Conservation (phyloP, 805 yeast species). For the Candida montana region DNA sequence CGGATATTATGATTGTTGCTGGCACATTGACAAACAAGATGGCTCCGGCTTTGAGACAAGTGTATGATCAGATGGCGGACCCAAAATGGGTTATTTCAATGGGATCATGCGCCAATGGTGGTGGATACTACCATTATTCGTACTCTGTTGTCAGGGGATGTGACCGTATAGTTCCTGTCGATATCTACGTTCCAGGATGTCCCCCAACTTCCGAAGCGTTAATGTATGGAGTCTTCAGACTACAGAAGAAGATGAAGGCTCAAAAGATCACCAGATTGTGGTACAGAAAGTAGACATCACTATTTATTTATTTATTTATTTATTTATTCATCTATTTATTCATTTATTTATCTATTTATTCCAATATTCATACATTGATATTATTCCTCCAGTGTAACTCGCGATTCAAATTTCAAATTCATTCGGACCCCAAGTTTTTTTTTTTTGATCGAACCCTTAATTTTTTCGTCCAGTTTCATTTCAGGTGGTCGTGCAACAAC, state of each 20-base stretch:
- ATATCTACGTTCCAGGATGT: slow-evolving; percentile 88
- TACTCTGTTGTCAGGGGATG: slow-evolving; percentile 88
- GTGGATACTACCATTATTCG: slow-evolving; percentile 88
- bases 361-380: not conserved
- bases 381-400: too few species aligned
- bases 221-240: slow-evolving; percentile 84
- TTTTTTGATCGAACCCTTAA: too few species aligned
- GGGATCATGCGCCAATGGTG: slow-evolving; percentile 95
- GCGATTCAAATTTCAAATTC: too few species aligned
- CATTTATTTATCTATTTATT: not conserved
- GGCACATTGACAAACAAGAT: slow-evolving; percentile 88
- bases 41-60: slow-evolving; percentile 93
- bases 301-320: slow-evolving; percentile 7
- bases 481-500: too few species aligned
- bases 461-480: too few species aligned
- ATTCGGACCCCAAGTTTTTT: too few species aligned
- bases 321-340: not conserved
- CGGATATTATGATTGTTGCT: slow-evolving; percentile 89
- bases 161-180: slow-evolving; percentile 84
- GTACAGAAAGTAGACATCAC: slow-evolving; percentile 51
- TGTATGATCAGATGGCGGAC: slow-evolving; percentile 90
- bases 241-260: slow-evolving; percentile 85
- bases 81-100: slow-evolving; percentile 92
- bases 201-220: slow-evolving; percentile 90
- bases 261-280: slow-evolving; percentile 78